Conservation (phyloP, 805 yeast genomes). For the Candida adriatica region DNA sequence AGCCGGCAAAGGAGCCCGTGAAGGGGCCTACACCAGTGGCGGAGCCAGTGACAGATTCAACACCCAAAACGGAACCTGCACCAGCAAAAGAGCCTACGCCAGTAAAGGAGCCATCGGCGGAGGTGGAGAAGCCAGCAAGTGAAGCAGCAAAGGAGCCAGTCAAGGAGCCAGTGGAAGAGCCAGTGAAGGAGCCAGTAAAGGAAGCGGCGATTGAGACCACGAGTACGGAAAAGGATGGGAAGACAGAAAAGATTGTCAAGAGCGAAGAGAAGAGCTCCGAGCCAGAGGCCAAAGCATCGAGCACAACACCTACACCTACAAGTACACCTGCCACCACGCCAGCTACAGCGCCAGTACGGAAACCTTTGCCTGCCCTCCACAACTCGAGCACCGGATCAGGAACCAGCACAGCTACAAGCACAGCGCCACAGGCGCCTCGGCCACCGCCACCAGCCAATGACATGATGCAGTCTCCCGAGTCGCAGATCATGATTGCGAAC, state of each 20-base stretch:
- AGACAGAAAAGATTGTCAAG: no score
- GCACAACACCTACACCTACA: neutral
- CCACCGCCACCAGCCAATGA: conserved; percentile 27
- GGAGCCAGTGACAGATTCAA: neutral
- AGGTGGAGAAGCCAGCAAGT: no score
- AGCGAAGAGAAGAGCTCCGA: no score
- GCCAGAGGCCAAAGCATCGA: neutral
- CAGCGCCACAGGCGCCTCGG: conserved; percentile 7
- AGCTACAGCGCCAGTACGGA: neutral
- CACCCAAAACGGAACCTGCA: neutral
- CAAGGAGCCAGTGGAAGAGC: no score
- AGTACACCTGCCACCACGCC: neutral
- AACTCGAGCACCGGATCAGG: conserved; percentile 2
- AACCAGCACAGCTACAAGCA: neutral
- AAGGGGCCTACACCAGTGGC: conserved; percentile 6
- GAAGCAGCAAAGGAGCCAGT: no score
- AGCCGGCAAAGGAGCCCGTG: conserved; percentile 20
- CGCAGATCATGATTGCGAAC: conserved; percentile 78
- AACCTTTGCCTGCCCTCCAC: conserved; percentile 3
- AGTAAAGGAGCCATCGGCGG: no score
- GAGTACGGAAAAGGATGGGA: no score
- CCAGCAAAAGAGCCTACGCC: no score
- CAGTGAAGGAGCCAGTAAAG: no score
- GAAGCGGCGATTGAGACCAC: no score
- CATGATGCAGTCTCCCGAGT: conserved; percentile 51